These are phyloP conservation scores for Xylaria bambusicola DNA, from an alignment of 495 filamentous ascomycete genomes.

Conservation along the genomic window DNA sequence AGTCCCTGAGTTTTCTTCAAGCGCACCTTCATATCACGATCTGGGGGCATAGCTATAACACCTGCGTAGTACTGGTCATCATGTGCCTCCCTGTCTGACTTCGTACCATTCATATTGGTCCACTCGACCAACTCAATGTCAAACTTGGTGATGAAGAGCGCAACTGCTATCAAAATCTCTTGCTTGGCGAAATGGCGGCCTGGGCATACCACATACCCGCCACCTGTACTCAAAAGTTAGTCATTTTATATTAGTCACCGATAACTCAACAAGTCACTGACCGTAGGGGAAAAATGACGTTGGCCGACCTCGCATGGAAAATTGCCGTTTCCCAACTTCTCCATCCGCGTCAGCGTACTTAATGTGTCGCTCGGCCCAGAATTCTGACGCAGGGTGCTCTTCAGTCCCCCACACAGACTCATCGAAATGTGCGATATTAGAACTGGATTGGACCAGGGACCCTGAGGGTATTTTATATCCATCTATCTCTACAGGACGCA, in stretches of 20 bases:
- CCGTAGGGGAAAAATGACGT: conserved; percentile 37
- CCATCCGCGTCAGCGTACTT: conserved; percentile 4
- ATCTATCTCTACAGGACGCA: conserved; percentile 5
- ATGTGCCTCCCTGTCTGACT: conserved; percentile 23
- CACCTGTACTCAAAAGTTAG: conserved; percentile 24
- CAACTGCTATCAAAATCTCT: conserved; percentile 50
- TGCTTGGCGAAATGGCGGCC: conserved; percentile 53
- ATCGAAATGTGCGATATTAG: background rate
- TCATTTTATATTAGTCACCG: background rate
- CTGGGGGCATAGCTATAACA: conserved; percentile 32
- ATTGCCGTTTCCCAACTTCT: background rate
- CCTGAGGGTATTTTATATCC: background rate
- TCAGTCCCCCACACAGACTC: conserved; percentile 19
- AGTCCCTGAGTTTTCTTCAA: conserved; percentile 21
- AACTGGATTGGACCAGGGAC: background rate
- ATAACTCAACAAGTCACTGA: conserved; percentile 20
- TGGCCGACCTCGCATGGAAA: conserved; percentile 19
- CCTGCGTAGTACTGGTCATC: conserved; percentile 25
- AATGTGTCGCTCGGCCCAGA: conserved; percentile 39
- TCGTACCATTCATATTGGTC: conserved; percentile 24
- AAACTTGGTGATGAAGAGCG: conserved; percentile 53
- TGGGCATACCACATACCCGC: conserved; percentile 47
- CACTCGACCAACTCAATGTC: conserved; percentile 49
- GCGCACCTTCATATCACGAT: conserved; percentile 33
- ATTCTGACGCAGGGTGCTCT: conserved; percentile 34